phyloP scores from a whole-genome alignment of 2,329 filamentous ascomycete species.

The Nigrograna mackinnonii region DNA sequence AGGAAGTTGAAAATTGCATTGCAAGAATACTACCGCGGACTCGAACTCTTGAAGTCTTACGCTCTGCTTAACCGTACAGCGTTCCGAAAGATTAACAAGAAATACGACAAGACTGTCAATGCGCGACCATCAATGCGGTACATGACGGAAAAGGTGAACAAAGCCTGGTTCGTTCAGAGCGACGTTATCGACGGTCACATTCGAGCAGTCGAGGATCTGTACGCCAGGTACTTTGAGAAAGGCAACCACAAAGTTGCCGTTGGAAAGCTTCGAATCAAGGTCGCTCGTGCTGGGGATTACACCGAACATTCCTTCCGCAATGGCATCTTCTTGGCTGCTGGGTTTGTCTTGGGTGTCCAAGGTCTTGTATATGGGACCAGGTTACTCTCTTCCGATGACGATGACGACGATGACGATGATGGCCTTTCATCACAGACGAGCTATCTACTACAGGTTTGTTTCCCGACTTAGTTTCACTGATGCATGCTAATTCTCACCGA shows the following conservation, averaged over 20 bases:
- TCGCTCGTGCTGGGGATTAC: slow-evolving; percentile 61
- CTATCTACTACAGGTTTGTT: slow-evolving; percentile 65
- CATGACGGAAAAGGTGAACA: slow-evolving; percentile 89
- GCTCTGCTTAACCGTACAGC: slow-evolving; percentile 87
- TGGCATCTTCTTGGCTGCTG: slow-evolving; percentile 50
- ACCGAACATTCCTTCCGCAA: slow-evolving; percentile 63
- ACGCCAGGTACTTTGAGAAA: slow-evolving; percentile 90
- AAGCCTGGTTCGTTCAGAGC: slow-evolving; percentile 88
- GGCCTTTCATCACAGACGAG: no score
- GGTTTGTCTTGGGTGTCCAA: slow-evolving; percentile 47
- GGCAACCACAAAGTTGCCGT: slow-evolving; percentile 92
- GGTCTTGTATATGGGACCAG: slow-evolving; percentile 44
- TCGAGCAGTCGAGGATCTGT: slow-evolving; percentile 82
- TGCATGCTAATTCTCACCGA: slow-evolving; percentile 15
- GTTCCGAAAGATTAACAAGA: slow-evolving; percentile 98
- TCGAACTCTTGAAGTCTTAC: slow-evolving; percentile 92
- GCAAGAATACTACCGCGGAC: slow-evolving; percentile 88
- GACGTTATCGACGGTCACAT: slow-evolving; percentile 82
- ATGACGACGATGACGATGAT: slow-evolving; percentile 28
- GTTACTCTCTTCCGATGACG: slow-evolving; percentile 26
- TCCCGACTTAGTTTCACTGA: no score
- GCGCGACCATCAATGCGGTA: slow-evolving; percentile 78
- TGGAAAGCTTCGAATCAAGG: slow-evolving; percentile 79
- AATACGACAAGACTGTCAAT: slow-evolving; percentile 90
- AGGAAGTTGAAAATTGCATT: slow-evolving; percentile 88